A percentile compares a stretch with the other conserved stretches of the same genome.
Conservation (phyloP, 192 early-diverging fungal genomes). For the Phlyctochytrium bullatum region DNA sequence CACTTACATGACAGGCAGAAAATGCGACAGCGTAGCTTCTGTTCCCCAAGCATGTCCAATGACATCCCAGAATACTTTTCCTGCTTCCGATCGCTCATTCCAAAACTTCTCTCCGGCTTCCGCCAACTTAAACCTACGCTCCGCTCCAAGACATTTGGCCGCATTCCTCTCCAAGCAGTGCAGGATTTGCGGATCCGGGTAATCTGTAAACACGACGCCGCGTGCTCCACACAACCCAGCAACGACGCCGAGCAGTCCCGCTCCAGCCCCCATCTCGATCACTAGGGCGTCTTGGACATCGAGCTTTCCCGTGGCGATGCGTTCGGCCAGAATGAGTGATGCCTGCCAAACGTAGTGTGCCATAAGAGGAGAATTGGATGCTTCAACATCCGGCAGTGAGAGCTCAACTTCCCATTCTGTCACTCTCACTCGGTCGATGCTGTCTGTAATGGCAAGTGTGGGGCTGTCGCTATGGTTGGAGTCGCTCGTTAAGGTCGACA, state of each 20-base stretch:
- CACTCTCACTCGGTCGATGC: no score
- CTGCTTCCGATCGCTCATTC: no score
- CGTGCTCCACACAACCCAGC: conserved; percentile 16
- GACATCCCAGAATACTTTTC: conserved; percentile 11
- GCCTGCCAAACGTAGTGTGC: conserved; percentile 25
- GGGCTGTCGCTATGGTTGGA: not conserved
- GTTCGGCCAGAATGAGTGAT: not conserved
- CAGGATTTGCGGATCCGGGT: conserved; percentile 18
- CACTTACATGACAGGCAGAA: not conserved
- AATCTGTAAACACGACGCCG: conserved; percentile 18
- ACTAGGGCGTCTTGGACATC: conserved; percentile 3
- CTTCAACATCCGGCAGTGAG: not conserved
- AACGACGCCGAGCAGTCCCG: conserved; percentile 2
- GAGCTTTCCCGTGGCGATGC: conserved; percentile 5
- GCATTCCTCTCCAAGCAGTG: not conserved
- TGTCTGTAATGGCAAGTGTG: conserved; percentile 4
- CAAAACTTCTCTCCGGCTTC: no score
- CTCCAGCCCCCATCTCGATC: conserved; percentile 22
- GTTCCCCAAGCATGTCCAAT: conserved; percentile 22
- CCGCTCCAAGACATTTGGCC: not conserved
- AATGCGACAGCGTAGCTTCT: not conserved
- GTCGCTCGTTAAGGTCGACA: not conserved
- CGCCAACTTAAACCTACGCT: not conserved
- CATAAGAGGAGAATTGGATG: conserved; percentile 12
- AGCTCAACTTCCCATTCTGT: not conserved